Evolutionary conservation across 139 green algal genomes (phyloP).

Genomic region (Penium margaritaceum): DNA sequence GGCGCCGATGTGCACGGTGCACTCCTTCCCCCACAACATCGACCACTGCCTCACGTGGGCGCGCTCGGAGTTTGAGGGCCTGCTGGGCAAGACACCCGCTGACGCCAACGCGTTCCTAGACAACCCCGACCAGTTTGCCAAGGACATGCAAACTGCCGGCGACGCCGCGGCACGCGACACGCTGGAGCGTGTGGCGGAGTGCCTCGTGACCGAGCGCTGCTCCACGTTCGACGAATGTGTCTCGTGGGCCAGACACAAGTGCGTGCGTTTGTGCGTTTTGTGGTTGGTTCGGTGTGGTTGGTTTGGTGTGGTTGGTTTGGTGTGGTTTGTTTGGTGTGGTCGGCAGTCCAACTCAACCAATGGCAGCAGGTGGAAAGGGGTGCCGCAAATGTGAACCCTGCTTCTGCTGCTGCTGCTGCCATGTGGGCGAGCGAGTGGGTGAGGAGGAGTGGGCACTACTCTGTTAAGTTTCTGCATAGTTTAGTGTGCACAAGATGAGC

Average conservation of each 20-base stretch:
- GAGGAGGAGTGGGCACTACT: no score
- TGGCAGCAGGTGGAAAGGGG: no score
- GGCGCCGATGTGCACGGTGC: constrained; percentile 97
- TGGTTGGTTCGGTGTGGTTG: no score
- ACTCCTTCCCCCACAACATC: constrained; percentile 99
- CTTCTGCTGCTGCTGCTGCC: no score
- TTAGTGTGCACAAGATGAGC: no score
- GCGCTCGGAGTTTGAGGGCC: constrained; percentile 88
- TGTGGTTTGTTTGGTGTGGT: no score
- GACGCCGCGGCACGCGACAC: constrained; percentile 61
- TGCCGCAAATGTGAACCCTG: no score
- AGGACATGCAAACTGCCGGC: constrained; percentile 17
- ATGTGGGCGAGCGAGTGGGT: no score
- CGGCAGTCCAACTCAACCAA: no score
- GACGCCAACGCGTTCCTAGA: constrained; percentile 85
- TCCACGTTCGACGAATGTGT: constrained; percentile 80
- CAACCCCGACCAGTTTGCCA: constrained; percentile 70
- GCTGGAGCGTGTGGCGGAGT: constrained; percentile 77
- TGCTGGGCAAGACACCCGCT: constrained; percentile 77
- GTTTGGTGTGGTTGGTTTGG: no score
- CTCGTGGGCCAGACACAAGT: constrained; percentile 62
- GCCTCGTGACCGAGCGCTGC: constrained; percentile 59
- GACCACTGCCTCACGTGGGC: constrained; percentile 82
- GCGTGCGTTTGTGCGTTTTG: no score
- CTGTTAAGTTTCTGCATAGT: no score